Evolutionary conservation across 129 eudicot genomes (phyloP).

Genomic region (Centaurea solstitialis): DNA sequence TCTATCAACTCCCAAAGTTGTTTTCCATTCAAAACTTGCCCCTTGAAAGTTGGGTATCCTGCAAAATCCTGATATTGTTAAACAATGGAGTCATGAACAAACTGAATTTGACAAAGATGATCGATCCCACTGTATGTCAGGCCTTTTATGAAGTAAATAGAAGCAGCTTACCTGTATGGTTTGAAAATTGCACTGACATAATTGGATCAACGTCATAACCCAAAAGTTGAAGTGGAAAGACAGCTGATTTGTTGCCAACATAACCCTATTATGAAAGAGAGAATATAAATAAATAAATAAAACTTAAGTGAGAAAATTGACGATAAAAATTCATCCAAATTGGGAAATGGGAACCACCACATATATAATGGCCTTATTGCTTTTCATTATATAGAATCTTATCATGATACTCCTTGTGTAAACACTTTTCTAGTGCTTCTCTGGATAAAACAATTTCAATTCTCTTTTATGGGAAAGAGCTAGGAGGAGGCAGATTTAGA

Average conservation of each 20-base stretch:
- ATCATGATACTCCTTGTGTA: background rate
- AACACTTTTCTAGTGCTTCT: background rate
- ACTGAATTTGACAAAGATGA: conserved; percentile 16
- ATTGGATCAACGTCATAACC: conserved; percentile 98
- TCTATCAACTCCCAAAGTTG: conserved; percentile 89
- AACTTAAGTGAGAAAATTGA: background rate
- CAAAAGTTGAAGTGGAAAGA: conserved; percentile 87
- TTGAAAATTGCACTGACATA: conserved; percentile 95
- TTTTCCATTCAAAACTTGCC: conserved; percentile 86
- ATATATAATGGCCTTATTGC: no score
- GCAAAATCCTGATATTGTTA: conserved; percentile 32
- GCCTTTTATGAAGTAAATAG: conserved; percentile 14
- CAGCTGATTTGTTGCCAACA: conserved; percentile 97
- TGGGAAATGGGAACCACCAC: conserved; percentile 2
- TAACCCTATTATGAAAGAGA: conserved; percentile 60
- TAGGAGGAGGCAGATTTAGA: background rate
- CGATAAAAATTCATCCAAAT: background rate
- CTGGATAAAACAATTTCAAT: background rate
- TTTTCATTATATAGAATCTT: no score
- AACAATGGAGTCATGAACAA: conserved; percentile 7
- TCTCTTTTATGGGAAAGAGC: background rate
- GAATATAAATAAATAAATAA: background rate
- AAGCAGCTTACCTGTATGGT: conserved; percentile 90
- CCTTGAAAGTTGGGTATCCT: conserved; percentile 96
- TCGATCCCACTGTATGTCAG: conserved; percentile 29